These are phyloP conservation scores for Malassezia japonica DNA, from an alignment of 1,284 basidiomycete species.

Conservation along the genomic window DNA sequence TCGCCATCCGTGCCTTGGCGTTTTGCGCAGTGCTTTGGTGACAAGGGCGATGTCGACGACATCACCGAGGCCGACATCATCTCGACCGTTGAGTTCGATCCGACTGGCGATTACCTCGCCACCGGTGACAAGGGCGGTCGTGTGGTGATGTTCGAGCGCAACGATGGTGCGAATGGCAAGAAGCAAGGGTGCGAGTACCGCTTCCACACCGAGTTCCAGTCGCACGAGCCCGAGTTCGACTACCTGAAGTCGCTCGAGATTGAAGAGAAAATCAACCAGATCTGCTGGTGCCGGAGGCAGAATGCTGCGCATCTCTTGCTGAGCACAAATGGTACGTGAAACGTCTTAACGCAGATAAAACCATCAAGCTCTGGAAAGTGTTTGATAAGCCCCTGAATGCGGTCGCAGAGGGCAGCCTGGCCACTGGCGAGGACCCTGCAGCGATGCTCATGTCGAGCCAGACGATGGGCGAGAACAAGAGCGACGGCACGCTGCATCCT, in stretches of 20 bases:
- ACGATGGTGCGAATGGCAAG: slow-evolving; percentile 64
- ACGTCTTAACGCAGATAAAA: slow-evolving; percentile 63
- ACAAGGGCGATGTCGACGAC: slow-evolving; percentile 73
- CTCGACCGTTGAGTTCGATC: slow-evolving; percentile 96
- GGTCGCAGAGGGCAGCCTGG: slow-evolving; percentile 91
- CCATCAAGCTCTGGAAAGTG: slow-evolving; percentile 99
- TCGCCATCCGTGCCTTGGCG: slow-evolving; percentile 59
- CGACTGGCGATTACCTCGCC: slow-evolving; percentile 96
- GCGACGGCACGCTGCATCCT: slow-evolving; percentile 24
- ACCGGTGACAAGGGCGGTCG: slow-evolving; percentile 97
- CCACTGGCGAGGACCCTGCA: slow-evolving; percentile 49
- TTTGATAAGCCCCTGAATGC: slow-evolving; percentile 95
- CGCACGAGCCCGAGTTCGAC: slow-evolving; percentile 99
- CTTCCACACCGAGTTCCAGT: slow-evolving; percentile 99
- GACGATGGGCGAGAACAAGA: background rate
- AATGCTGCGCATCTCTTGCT: slow-evolving; percentile 94
- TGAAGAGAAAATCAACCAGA: slow-evolving; percentile 99
- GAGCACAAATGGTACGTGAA: slow-evolving; percentile 64
- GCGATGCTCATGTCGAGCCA: slow-evolving; percentile 22
- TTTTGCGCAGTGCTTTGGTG: slow-evolving; percentile 97
- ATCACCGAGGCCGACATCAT: slow-evolving; percentile 79
- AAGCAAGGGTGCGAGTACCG: slow-evolving; percentile 99
- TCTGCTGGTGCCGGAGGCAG: slow-evolving; percentile 98
- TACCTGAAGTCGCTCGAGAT: slow-evolving; percentile 99
- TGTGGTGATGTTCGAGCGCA: slow-evolving; percentile 96